phyloP scores from a whole-genome alignment of 1,284 basidiomycete species.

The Golubevia pallescens region DNA sequence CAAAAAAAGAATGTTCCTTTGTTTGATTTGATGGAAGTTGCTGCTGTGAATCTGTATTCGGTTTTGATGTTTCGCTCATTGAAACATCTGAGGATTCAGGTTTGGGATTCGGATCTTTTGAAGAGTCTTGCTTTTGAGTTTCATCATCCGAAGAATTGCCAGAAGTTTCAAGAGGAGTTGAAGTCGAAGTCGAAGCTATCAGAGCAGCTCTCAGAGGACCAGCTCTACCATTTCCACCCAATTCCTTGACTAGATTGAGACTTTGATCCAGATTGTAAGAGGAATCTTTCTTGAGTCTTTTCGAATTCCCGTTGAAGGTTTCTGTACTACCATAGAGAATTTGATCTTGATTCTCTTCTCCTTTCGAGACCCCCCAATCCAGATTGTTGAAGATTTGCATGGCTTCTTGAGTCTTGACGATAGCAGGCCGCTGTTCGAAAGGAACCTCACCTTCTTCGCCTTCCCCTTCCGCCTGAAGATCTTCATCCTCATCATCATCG shows the following conservation, averaged over 20 bases:
- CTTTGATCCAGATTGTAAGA: conserved; percentile 8
- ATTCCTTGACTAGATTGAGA: conserved; percentile 4
- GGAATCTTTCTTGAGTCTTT: too few species aligned
- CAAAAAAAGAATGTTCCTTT: not conserved
- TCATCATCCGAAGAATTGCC: not conserved
- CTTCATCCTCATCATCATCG: too few species aligned
- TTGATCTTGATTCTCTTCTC: conserved; percentile 1
- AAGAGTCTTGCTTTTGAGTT: not conserved
- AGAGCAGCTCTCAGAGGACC: not conserved
- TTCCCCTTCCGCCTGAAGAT: not conserved
- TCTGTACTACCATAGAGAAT: not conserved
- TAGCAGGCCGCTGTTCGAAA: conserved; percentile 69
- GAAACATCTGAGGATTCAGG: too few species aligned
- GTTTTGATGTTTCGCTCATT: too few species aligned
- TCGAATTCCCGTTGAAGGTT: too few species aligned
- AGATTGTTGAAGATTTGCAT: conserved; percentile 68
- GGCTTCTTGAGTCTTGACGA: conserved; percentile 77
- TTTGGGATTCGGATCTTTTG: conserved; percentile 77
- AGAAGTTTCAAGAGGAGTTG: not conserved
- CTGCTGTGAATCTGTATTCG: too few species aligned
- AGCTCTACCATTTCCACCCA: conserved; percentile 1
- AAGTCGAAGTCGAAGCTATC: not conserved
- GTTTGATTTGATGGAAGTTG: not conserved
- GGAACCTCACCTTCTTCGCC: conserved; percentile 15
- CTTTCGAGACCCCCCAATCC: conserved; percentile 17